Evolutionary conservation across 257 asterid genomes (phyloP).

Genomic region (Solanum arcanum): DNA sequence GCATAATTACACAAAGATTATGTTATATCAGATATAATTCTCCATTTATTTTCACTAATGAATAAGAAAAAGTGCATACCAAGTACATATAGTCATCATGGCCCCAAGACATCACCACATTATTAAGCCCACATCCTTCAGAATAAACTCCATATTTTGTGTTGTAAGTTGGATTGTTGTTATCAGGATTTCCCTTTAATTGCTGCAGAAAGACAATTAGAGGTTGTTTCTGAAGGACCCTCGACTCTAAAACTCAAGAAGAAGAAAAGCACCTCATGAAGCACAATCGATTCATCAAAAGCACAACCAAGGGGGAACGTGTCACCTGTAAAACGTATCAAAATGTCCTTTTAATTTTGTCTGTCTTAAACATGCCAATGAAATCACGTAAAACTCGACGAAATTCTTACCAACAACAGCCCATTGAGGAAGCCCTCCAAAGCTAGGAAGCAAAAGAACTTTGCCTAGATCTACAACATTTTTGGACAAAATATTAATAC

Average conservation of each 20-base stretch:
- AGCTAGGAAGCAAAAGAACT: constrained; percentile 27
- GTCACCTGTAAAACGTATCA: constrained; percentile 14
- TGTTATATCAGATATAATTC: neutral
- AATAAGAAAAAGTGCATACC: constrained; percentile 8
- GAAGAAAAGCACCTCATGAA: constrained; percentile 16
- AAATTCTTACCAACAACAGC: constrained; percentile 26
- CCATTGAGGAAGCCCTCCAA: constrained; percentile 40
- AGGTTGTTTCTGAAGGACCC: neutral
- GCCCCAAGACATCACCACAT: constrained; percentile 43
- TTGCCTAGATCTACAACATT: constrained; percentile 26
- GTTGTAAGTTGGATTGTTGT: constrained; percentile 13
- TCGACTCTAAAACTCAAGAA: neutral
- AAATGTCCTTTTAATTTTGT: neutral
- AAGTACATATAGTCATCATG: constrained; percentile 42
- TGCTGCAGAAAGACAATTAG: constrained; percentile 1
- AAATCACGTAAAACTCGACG: too few relatives aligned
- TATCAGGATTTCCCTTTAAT: constrained; percentile 19
- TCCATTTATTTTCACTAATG: neutral
- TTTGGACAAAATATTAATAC: neutral
- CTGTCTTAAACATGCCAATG: fast-evolving
- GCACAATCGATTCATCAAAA: constrained; percentile 33
- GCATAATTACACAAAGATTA: neutral
- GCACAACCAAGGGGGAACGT: constrained; percentile 44
- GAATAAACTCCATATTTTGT: constrained; percentile 29
- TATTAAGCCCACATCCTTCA: constrained; percentile 33